These are phyloP conservation scores for Russula griseocarnosa DNA, from an alignment of 768 basidiomycete genomes.

Conservation along the genomic window DNA sequence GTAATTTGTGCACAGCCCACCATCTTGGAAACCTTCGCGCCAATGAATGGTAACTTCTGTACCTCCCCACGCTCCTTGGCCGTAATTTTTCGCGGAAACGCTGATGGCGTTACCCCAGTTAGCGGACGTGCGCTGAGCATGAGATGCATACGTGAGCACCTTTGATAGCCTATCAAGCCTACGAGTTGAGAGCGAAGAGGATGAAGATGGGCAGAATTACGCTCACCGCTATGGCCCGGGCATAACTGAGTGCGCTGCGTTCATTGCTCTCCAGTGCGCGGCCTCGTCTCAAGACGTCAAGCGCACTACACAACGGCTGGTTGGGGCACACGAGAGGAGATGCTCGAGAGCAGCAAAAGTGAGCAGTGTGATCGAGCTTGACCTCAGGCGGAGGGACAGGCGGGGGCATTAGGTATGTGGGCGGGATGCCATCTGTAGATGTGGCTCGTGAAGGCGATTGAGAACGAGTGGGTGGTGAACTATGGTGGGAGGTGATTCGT, in stretches of 20 bases:
- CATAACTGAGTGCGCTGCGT: constrained; percentile 66
- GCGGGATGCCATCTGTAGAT: constrained; percentile 7
- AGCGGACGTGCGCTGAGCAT: not conserved
- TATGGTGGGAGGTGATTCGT: not conserved
- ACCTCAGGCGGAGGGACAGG: constrained; percentile 27
- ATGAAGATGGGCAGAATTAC: constrained; percentile 29
- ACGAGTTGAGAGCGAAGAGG: constrained; percentile 3
- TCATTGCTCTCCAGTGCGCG: constrained; percentile 65
- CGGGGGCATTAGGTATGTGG: constrained; percentile 30
- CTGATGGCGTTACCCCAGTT: constrained; percentile 17
- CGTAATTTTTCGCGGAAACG: constrained; percentile 36
- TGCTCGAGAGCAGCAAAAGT: constrained; percentile 57
- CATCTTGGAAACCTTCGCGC: constrained; percentile 38
- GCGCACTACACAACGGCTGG: constrained; percentile 54
- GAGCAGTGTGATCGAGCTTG: constrained; percentile 35
- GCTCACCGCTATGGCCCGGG: constrained; percentile 62
- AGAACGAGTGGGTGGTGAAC: not conserved
- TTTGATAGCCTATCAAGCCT: constrained; percentile 43
- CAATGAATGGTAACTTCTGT: constrained; percentile 38
- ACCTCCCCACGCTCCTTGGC: constrained; percentile 31
- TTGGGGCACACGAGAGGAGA: constrained; percentile 69
- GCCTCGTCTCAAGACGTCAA: constrained; percentile 53
- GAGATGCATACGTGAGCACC: constrained; percentile 33
- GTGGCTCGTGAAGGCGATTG: not conserved
- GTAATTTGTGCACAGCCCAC: constrained; percentile 27